Conservation (phyloP, 2,329 filamentous ascomycete species). For the Fusarium sp. region DNA sequence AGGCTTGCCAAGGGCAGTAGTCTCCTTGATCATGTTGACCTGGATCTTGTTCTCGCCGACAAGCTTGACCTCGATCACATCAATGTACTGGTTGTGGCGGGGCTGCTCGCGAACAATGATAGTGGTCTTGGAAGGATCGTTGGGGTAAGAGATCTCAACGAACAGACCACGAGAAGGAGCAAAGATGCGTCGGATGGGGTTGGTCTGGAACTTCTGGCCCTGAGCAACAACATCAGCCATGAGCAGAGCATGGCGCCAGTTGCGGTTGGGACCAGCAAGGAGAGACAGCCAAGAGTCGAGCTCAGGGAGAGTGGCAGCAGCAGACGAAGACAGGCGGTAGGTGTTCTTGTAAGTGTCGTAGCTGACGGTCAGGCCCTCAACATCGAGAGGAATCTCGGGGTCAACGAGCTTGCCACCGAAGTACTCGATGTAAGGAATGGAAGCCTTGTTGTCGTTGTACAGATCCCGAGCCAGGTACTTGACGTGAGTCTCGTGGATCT, state of each 20-base stretch:
- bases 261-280: slow-evolving; percentile 85
- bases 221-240: slow-evolving; percentile 94
- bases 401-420: slow-evolving; percentile 90
- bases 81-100: slow-evolving; percentile 84
- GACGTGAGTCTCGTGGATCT: slow-evolving; percentile 91
- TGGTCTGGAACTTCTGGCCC: slow-evolving; percentile 96
- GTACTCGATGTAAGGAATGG: slow-evolving; percentile 90
- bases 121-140: slow-evolving; percentile 83
- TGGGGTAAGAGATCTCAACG: slow-evolving; percentile 86
- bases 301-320: slow-evolving; percentile 79
- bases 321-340: slow-evolving; percentile 82
- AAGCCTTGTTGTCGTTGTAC: slow-evolving; percentile 77
- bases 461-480: slow-evolving; percentile 80
- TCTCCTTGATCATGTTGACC: slow-evolving; percentile 92
- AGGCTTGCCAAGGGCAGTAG: slow-evolving; percentile 84
- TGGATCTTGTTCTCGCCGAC: slow-evolving; percentile 81
- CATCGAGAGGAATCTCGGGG: slow-evolving; percentile 75
- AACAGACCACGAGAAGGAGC: slow-evolving; percentile 86
- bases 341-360: slow-evolving; percentile 82
- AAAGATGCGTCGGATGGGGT: slow-evolving; percentile 93
- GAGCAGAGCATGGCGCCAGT: slow-evolving; percentile 95
- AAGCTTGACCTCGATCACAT: slow-evolving; percentile 87
- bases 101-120: slow-evolving; percentile 91
- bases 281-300: slow-evolving; percentile 88
- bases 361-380: slow-evolving; percentile 87